Conservation (phyloP, 192 early-diverging fungal species). For the Coemansia sp. region DNA sequence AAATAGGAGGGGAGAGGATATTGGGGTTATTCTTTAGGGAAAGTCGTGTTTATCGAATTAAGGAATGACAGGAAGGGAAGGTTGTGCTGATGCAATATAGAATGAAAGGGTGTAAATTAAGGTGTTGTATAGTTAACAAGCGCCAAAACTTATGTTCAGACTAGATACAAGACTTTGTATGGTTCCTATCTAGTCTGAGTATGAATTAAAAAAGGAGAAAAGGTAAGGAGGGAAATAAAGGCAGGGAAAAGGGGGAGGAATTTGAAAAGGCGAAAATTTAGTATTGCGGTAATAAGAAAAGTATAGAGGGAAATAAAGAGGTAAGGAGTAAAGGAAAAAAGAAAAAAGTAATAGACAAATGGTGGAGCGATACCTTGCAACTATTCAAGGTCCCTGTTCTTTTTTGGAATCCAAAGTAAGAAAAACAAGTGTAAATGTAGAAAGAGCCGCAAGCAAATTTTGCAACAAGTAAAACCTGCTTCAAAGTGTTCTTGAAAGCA, state of each 20-base stretch:
- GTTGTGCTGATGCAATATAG: slow-evolving; percentile 1
- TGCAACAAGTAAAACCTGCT: not conserved
- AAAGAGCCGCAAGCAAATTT: too few relatives aligned
- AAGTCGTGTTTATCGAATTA: too few relatives aligned
- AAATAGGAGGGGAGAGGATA: not conserved
- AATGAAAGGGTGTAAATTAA: not conserved
- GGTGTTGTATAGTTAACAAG: not conserved
- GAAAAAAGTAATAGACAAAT: not conserved
- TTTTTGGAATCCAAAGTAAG: not conserved
- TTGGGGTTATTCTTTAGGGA: too few relatives aligned
- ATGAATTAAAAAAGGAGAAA: slow-evolving; percentile 2
- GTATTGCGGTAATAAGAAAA: not conserved
- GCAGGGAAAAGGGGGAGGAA: not conserved
- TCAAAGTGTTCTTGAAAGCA: not conserved
- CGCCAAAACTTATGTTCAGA: not conserved
- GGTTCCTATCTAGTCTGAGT: not conserved
- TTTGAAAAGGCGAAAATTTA: not conserved
- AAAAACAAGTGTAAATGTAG: not conserved
- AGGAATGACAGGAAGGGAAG: not conserved
- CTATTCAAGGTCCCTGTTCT: not conserved
- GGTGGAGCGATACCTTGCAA: not conserved
- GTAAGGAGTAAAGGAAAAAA: not conserved
- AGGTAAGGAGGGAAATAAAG: slow-evolving; percentile 3
- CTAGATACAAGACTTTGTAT: not conserved
- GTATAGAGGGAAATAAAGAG: not conserved